Conservation (phyloP, 345 rosid genomes). For the Erucastrum elatum region DNA sequence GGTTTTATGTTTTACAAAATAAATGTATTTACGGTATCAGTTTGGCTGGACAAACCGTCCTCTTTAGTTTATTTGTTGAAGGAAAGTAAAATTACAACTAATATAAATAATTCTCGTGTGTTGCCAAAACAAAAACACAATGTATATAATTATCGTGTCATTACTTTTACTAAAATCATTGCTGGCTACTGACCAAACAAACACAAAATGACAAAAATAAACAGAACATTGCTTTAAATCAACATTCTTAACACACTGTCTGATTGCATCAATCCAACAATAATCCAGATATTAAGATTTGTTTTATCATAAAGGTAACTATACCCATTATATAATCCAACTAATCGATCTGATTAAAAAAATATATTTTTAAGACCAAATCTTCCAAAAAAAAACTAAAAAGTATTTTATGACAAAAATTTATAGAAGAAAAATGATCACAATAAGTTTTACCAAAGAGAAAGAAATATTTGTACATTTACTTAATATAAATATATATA, state of each 20-base stretch:
- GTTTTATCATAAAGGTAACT: neutral
- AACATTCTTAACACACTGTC: conserved; percentile 6
- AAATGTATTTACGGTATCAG: neutral
- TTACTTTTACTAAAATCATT: conserved; percentile 1
- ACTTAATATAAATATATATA: too few species aligned
- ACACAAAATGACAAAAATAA: conserved; percentile 27
- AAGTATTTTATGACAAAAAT: too few species aligned
- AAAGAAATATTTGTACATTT: too few species aligned
- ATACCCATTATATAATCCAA: neutral
- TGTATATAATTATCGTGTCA: neutral
- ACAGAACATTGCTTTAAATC: conserved; percentile 19
- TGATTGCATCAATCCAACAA: conserved; percentile 9
- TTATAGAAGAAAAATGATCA: too few species aligned
- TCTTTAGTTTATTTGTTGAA: neutral
- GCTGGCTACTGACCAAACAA: conserved; percentile 7
- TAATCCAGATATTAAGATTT: conserved; percentile 5
- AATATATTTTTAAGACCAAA: too few species aligned
- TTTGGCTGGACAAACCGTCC: neutral
- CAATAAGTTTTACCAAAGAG: too few species aligned
- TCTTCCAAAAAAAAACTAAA: too few species aligned
- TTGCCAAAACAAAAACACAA: neutral
- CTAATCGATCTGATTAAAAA: neutral
- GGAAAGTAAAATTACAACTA: neutral
- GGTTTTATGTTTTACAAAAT: too few species aligned
- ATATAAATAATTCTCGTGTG: neutral